A percentile compares a stretch with the other conserved stretches of the same genome.
phyloP scores from a whole-genome alignment of 2,329 filamentous ascomycete species.

The Emmonsiellopsis sp. region DNA sequence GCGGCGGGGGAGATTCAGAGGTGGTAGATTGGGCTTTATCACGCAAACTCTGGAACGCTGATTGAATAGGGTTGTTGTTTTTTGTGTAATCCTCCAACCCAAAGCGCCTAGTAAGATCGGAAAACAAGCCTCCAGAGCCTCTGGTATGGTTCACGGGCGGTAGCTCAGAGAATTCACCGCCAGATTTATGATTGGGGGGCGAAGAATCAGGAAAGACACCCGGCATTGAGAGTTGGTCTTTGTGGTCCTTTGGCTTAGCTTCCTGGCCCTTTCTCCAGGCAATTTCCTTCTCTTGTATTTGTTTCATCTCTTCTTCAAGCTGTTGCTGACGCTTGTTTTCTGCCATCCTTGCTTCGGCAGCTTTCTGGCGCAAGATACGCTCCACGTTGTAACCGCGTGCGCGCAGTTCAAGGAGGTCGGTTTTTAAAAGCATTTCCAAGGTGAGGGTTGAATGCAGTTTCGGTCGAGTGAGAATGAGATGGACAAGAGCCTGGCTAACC shows the following conservation, averaged over 20 bases:
- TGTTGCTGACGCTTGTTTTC: constrained; percentile 68
- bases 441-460: constrained; percentile 84
- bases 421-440: constrained; percentile 80
- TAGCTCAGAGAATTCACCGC: constrained; percentile 2
- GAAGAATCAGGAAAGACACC: constrained; percentile 64
- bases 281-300: constrained; percentile 52
- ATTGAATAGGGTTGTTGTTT: constrained; percentile 20
- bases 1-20: constrained; percentile 24
- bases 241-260: constrained; percentile 15
- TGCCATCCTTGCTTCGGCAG: constrained; percentile 75
- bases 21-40: constrained; percentile 11
- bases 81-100: constrained; percentile 49
- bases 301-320: constrained; percentile 61
- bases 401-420: constrained; percentile 71
- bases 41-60: constrained; percentile 20
- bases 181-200: constrained; percentile 22
- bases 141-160: constrained; percentile 26
- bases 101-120: constrained; percentile 56
- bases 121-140: constrained; percentile 53
- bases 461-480: constrained; percentile 68
- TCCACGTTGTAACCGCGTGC: constrained; percentile 94
- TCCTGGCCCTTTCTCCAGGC: constrained; percentile 35
- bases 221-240: constrained; percentile 50
- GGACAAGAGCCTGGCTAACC: constrained; percentile 77
- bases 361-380: constrained; percentile 79